Conservation (phyloP, 331 rosid genomes). For the Malus hybrid region DNA sequence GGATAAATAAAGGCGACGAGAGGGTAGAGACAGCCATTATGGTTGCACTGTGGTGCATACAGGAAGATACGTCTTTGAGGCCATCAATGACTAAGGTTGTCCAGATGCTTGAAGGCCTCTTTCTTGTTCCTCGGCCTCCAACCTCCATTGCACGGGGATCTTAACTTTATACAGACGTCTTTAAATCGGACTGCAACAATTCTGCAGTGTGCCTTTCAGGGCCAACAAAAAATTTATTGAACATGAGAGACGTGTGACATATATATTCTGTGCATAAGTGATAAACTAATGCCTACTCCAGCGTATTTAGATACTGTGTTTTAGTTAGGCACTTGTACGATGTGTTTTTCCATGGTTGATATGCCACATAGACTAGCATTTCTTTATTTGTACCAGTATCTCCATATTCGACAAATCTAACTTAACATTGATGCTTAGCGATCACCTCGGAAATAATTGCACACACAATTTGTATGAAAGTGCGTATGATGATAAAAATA, state of each 20-base stretch:
- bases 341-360: too few relatives aligned
- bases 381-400: too few relatives aligned
- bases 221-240: constrained; percentile 42
- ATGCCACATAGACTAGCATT: too few relatives aligned
- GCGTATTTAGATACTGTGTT: too few relatives aligned
- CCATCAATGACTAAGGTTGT: constrained; percentile 33
- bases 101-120: constrained; percentile 36
- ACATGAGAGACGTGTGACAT: constrained; percentile 2
- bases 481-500: background rate
- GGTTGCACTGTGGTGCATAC: constrained; percentile 33
- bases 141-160: constrained; percentile 12
- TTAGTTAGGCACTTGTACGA: too few relatives aligned
- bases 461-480: background rate
- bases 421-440: background rate
- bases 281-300: too few relatives aligned
- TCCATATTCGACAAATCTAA: too few relatives aligned
- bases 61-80: constrained; percentile 29
- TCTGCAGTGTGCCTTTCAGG: constrained; percentile 35
- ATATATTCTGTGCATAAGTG: too few relatives aligned
- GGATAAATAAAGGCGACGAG: background rate
- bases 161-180: constrained; percentile 15
- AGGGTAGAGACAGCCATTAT: constrained; percentile 9
- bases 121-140: constrained; percentile 26
- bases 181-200: constrained; percentile 21
- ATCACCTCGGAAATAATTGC: background rate